Conservation (phyloP, 2,329 filamentous ascomycete species). For the Colletotrichum musae region DNA sequence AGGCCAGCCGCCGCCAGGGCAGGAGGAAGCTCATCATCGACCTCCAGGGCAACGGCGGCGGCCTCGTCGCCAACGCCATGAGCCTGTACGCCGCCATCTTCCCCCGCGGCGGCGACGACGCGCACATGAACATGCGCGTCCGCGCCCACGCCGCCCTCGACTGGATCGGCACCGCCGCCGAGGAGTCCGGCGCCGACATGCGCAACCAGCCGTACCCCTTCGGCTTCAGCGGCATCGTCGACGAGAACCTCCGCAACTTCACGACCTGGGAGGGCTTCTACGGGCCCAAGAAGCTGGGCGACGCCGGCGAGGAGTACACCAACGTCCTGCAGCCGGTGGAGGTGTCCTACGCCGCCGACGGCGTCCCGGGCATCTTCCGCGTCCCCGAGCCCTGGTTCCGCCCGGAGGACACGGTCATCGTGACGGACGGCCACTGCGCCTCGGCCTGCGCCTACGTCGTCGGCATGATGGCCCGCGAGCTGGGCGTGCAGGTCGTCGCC, state of each 20-base stretch:
- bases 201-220: slow-evolving; percentile 18
- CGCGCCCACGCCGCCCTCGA: slow-evolving; percentile 31
- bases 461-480: slow-evolving; percentile 63
- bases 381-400: slow-evolving; percentile 48
- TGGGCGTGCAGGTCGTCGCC: slow-evolving; percentile 68
- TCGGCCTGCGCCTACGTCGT: slow-evolving; percentile 44
- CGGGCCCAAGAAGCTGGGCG: slow-evolving; percentile 51
- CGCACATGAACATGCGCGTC: slow-evolving; percentile 35
- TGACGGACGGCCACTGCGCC: slow-evolving; percentile 45
- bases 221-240: slow-evolving; percentile 41
- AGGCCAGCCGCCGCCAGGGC: slow-evolving; percentile 57
- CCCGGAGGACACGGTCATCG: slow-evolving; percentile 45
- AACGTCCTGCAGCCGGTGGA: slow-evolving; percentile 42
- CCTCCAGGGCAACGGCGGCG: slow-evolving; percentile 73
- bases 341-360: slow-evolving; percentile 8
- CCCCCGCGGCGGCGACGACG: slow-evolving; percentile 11
- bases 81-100: slow-evolving; percentile 34
- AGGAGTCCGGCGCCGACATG: slow-evolving; percentile 1
- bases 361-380: slow-evolving; percentile 7
- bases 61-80: slow-evolving; percentile 49
- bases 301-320: slow-evolving; percentile 54
- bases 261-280: slow-evolving; percentile 58
- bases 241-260: slow-evolving; percentile 30
- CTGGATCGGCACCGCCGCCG: slow-evolving; percentile 30
- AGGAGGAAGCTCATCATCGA: slow-evolving; percentile 76